These are phyloP conservation scores for Mrakia gelida DNA, from an alignment of 768 basidiomycete genomes.

Conservation along the genomic window DNA sequence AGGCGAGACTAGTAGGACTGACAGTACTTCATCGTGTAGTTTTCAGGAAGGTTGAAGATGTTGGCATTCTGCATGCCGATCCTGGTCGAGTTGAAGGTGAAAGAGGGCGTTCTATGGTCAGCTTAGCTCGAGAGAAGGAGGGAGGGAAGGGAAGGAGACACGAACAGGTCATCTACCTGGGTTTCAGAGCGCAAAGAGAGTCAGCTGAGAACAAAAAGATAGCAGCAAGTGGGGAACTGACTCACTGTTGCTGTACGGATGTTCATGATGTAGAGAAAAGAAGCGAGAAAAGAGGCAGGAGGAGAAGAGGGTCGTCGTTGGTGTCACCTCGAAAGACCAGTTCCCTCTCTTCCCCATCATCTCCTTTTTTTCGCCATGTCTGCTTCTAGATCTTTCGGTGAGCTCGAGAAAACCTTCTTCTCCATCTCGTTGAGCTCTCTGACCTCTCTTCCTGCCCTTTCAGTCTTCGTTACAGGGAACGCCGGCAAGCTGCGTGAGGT, in stretches of 20 bases:
- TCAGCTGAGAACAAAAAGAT: neutral
- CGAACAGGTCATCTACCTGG: slow-evolving; percentile 72
- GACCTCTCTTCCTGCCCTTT: neutral
- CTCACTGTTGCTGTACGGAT: slow-evolving; percentile 48
- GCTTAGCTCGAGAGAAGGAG: neutral
- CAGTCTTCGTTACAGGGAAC: slow-evolving; percentile 94
- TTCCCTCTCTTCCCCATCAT: neutral
- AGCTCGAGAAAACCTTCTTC: neutral
- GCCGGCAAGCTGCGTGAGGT: slow-evolving; percentile 88
- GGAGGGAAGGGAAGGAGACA: neutral
- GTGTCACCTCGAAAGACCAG: neutral
- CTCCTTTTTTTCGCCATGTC: slow-evolving; percentile 1
- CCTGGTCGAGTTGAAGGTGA: neutral
- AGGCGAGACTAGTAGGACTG: slow-evolving; percentile 44
- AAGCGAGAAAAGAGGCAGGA: neutral
- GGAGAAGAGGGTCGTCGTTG: neutral
- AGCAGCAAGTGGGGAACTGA: too few relatives aligned
- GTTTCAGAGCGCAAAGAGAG: neutral
- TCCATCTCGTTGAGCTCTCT: neutral
- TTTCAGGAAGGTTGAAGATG: slow-evolving; percentile 86
- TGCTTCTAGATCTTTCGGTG: slow-evolving; percentile 23
- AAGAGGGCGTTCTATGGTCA: neutral
- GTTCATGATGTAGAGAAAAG: slow-evolving; percentile 43
- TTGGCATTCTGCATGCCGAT: slow-evolving; percentile 91
- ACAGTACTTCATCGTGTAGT: slow-evolving; percentile 64